phyloP scores from a whole-genome alignment of 2,329 filamentous ascomycete genomes.

The Endothia cerciana region DNA sequence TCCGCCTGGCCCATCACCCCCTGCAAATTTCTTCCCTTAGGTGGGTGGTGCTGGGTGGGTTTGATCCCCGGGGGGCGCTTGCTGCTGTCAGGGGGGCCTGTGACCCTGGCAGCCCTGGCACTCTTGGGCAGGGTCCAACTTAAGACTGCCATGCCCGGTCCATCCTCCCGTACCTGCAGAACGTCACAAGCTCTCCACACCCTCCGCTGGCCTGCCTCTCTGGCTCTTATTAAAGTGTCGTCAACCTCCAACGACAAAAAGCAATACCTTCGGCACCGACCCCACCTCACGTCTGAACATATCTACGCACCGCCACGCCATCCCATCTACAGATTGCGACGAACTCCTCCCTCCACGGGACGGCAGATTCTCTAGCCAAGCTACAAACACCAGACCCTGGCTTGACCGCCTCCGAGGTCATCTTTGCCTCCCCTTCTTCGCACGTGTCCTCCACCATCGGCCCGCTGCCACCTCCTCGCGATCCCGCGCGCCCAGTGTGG shows the following conservation, averaged over 20 bases:
- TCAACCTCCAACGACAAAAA: background rate
- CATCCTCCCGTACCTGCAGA: conserved; percentile 7
- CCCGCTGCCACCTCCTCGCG: no score
- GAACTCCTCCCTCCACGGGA: no score
- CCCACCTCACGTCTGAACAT: background rate
- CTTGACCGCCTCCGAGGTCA: background rate
- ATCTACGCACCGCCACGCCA: background rate
- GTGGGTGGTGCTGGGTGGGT: background rate
- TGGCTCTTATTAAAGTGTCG: background rate
- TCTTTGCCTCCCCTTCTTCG: background rate
- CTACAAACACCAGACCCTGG: background rate
- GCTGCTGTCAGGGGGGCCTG: conserved; percentile 1
- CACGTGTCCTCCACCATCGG: background rate
- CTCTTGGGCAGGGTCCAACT: background rate
- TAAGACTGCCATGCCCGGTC: background rate
- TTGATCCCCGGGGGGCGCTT: conserved; percentile 8
- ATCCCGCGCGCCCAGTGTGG: background rate
- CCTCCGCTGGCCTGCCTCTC: background rate
- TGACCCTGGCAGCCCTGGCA: background rate
- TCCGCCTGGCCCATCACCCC: conserved; percentile 6
- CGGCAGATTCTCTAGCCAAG: background rate
- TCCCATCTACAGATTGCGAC: background rate
- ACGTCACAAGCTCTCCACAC: conserved; percentile 12
- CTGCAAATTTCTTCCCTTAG: conserved; percentile 2
- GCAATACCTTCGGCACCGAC: background rate